Base-by-base conservation (phyloP, 2,329 filamentous ascomycete species). In the Fusarium sp. region DNA sequence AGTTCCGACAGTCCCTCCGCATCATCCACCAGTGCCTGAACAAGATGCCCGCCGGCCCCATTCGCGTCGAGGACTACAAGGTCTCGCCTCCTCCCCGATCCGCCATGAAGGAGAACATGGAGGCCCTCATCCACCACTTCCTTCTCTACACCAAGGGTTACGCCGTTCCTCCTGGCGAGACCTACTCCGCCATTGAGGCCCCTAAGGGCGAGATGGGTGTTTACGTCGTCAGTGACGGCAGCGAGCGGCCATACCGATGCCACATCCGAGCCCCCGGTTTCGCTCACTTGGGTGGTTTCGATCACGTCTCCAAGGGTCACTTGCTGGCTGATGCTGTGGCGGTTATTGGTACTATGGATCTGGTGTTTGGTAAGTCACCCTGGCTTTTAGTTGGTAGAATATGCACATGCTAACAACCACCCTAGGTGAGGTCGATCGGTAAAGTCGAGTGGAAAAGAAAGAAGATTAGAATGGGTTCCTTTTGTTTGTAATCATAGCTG, bases 101-200 rank as follows among this genome's bases (percentile, higher is more conserved):
- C 52, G 96, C 96, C 80, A 99, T 99, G 96, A 99, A 99, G 90
- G 96, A 99, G 91, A 99, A 99, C 88, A 99, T 99, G 97, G 96
- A 99, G 87, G 95, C 96, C 42, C 90, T 99, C 50, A 99, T 99
- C 82, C 96, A 99, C 87, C 96, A 99, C 88, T 99, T 99, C 90
- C 87, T 99, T 76, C 92, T 99, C 63, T 99, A 96, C 88, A 98
- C 95, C 84, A 99, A 99, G 90, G 96, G 96, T 69, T 99, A 99
- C 85, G 90, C 94, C 52, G 96, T 99, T 5, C 96, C 96, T 50
- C 96, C 97, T 9, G 97, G 96, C 73, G 96, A 99, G 89, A 99
- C 96, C 7, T 99, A 99, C 89, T 95, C 93, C 56, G 96, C 93
- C 72, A 99, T 99, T 75, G 96, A 99, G 88, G 96, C 97, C n/a